Conservation (phyloP, 495 filamentous ascomycete genomes). For the Neurospora sp. region DNA sequence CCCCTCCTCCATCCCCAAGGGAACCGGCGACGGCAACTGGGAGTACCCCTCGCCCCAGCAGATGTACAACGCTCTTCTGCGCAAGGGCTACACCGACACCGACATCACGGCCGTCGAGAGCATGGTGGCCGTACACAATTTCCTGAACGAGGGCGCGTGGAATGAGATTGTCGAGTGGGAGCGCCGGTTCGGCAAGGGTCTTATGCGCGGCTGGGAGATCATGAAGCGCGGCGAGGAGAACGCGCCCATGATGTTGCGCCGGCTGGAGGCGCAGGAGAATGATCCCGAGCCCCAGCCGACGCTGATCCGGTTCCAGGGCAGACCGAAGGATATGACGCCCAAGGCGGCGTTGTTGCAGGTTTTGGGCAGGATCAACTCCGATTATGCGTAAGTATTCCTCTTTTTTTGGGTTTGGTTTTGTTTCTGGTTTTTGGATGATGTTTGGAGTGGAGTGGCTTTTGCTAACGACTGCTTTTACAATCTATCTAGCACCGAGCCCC, state of each 20-base stretch:
- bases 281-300: constrained; percentile 42
- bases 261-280: constrained; percentile 27
- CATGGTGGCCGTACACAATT: constrained; percentile 98
- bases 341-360: constrained; percentile 75
- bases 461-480: neutral
- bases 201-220: constrained; percentile 59
- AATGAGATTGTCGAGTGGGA: constrained; percentile 89
- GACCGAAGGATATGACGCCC: constrained; percentile 80
- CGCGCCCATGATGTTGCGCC: constrained; percentile 20
- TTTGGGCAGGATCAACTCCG: constrained; percentile 60
- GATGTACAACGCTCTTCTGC: constrained; percentile 96
- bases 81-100: constrained; percentile 92
- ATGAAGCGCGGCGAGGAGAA: constrained; percentile 63
- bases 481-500: constrained; percentile 53
- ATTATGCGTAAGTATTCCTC: constrained; percentile 51
- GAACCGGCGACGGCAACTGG: constrained; percentile 69
- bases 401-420: neutral
- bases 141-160: constrained; percentile 96
- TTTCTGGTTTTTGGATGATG: neutral
- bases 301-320: constrained; percentile 75
- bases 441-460: neutral
- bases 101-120: constrained; percentile 86
- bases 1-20: constrained; percentile 75
- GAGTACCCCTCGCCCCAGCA: constrained; percentile 97
- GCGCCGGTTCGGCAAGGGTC: constrained; percentile 62